These are phyloP conservation scores for Auricularia cornea DNA, from an alignment of 768 basidiomycete species.

Conservation along the genomic window DNA sequence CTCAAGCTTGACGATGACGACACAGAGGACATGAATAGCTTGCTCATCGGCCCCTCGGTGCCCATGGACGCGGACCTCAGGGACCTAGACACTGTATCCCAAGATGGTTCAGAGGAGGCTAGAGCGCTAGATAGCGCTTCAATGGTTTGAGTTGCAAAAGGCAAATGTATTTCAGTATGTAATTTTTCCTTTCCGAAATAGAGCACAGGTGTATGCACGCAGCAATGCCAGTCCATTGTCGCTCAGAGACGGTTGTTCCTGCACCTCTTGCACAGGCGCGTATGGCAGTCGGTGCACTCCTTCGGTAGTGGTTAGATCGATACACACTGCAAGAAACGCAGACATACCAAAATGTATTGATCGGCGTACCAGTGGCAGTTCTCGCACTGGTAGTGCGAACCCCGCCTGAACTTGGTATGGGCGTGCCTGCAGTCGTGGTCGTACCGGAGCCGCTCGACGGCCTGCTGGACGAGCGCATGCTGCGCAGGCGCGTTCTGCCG, in stretches of 20 bases:
- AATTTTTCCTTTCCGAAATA: too few species aligned
- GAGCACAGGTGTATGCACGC: too few species aligned
- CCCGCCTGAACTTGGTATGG: slow-evolving; percentile 37
- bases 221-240: too few species aligned
- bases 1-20: too few species aligned
- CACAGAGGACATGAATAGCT: too few species aligned
- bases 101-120: too few species aligned
- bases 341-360: slow-evolving; percentile 44
- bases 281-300: not conserved
- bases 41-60: too few species aligned
- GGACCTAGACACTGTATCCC: too few species aligned
- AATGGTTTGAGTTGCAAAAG: too few species aligned
- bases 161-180: too few species aligned
- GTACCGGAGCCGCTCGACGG: slow-evolving; percentile 33
- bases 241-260: not conserved
- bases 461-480: slow-evolving; percentile 20
- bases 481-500: slow-evolving; percentile 4
- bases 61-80: too few species aligned
- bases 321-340: not conserved
- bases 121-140: too few species aligned
- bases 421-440: slow-evolving; percentile 46
- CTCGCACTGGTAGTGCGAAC: slow-evolving; percentile 37
- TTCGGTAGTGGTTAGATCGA: not conserved
- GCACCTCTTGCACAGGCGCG: not conserved
- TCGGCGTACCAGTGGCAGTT: slow-evolving; percentile 34